A percentile compares a stretch with the other conserved stretches of the same genome.
These are phyloP conservation scores for Pistacia atlantica DNA, from an alignment of 345 rosid genomes.

Conservation along the genomic window DNA sequence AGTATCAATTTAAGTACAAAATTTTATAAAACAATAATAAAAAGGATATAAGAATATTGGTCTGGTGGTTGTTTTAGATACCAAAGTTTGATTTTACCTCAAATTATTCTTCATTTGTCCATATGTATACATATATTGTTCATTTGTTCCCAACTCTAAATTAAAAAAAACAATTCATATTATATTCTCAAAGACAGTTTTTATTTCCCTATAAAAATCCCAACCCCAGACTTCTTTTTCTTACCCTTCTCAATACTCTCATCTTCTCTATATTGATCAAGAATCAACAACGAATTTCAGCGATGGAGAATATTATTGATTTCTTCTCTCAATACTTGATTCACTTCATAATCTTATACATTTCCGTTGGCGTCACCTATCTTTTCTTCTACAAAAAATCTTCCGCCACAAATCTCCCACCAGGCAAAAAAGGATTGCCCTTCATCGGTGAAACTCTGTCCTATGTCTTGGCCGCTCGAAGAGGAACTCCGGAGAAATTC, in stretches of 20 bases:
- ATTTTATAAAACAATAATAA: too few species aligned
- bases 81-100: not conserved
- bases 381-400: slow-evolving; percentile 5
- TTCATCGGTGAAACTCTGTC: slow-evolving; percentile 26
- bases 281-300: not conserved
- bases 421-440: slow-evolving; percentile 27
- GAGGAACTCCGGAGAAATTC: slow-evolving; percentile 27
- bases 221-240: not conserved
- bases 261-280: not conserved
- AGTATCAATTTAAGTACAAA: too few species aligned
- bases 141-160: not conserved
- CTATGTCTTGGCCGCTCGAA: slow-evolving; percentile 15
- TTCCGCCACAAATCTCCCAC: slow-evolving; percentile 18
- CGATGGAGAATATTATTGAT: slow-evolving; percentile 2
- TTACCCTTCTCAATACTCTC: not conserved
- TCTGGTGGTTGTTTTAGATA: not conserved
- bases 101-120: not conserved
- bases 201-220: not conserved
- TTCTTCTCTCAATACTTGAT: slow-evolving; percentile 18
- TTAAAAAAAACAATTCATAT: not conserved
- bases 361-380: slow-evolving; percentile 12
- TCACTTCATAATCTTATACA: slow-evolving; percentile 22
- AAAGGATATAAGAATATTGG: too few species aligned
- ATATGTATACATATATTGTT: not conserved
- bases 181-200: not conserved